Percentiles rank a stretch among this genome's conserved stretches.
These are phyloP conservation scores for Leishmania mexicana DNA, from an alignment of 208 protist genomes.

Conservation along the genomic window DNA sequence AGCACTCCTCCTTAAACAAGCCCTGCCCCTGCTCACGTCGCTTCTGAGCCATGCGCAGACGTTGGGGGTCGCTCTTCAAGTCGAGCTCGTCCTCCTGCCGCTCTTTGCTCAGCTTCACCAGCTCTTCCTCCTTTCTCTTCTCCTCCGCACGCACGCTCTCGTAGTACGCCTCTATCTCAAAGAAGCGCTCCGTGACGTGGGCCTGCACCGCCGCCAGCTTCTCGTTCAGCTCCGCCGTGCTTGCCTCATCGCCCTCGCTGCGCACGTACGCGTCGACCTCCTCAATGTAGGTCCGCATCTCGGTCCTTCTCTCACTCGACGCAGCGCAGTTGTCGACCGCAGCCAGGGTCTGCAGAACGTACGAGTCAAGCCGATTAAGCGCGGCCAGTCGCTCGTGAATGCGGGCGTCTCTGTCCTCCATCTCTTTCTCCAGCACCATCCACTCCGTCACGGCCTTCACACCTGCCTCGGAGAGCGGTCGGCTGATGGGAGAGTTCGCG, in stretches of 20 bases:
- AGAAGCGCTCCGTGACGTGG: conserved; percentile 37
- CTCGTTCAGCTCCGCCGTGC: conserved; percentile 20
- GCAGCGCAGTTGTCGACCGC: conserved; percentile 39
- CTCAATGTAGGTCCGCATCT: conserved; percentile 29
- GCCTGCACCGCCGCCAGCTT: conserved; percentile 35
- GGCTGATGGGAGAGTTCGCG: conserved; percentile 5
- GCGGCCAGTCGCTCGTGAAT: conserved; percentile 55
- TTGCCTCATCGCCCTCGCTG: conserved; percentile 38
- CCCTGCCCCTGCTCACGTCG: conserved; percentile 70
- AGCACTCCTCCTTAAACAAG: conserved; percentile 77
- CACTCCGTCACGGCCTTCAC: conserved; percentile 33
- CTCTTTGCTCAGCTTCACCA: conserved; percentile 49
- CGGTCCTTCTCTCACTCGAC: conserved; percentile 26
- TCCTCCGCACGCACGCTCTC: conserved; percentile 34
- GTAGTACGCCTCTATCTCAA: conserved; percentile 46
- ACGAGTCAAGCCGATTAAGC: conserved; percentile 66
- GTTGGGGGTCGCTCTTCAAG: conserved; percentile 79
- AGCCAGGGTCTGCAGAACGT: conserved; percentile 56
- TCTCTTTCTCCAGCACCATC: conserved; percentile 39
- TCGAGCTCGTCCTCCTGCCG: conserved; percentile 53
- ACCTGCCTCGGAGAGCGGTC: conserved; percentile 31
- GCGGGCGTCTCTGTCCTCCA: conserved; percentile 39
- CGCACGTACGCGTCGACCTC: conserved; percentile 52
- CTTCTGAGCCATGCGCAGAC: conserved; percentile 66
- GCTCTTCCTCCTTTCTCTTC: conserved; percentile 50